Evolutionary conservation across 495 filamentous ascomycete genomes (phyloP).

Genomic region (Penicillium crystallinum): DNA sequence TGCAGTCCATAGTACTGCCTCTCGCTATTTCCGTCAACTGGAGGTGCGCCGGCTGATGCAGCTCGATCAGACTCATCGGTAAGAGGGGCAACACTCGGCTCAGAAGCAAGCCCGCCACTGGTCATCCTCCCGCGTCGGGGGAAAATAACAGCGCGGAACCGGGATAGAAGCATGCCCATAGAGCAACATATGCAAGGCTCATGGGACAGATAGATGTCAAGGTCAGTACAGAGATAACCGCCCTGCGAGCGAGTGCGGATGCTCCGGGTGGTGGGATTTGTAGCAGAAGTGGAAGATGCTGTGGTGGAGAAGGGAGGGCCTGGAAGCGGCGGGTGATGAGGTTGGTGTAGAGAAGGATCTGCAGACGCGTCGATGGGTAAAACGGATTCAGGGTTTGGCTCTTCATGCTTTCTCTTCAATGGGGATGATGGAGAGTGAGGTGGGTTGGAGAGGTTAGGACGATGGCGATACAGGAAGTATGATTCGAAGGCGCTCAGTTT

Average conservation of each 20-base stretch:
- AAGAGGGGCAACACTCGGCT: slow-evolving; percentile 24
- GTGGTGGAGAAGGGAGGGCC: slow-evolving; percentile 13
- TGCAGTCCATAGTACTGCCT: slow-evolving; percentile 67
- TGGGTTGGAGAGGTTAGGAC: not conserved
- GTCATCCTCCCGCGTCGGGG: slow-evolving; percentile 44
- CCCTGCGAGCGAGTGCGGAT: slow-evolving; percentile 48
- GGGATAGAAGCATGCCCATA: slow-evolving; percentile 90
- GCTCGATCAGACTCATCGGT: slow-evolving; percentile 4
- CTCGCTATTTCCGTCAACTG: slow-evolving; percentile 50
- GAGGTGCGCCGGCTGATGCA: slow-evolving; percentile 39
- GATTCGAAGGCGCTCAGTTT: slow-evolving; percentile 32
- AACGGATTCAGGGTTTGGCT: slow-evolving; percentile 11
- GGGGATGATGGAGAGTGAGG: slow-evolving; percentile 5
- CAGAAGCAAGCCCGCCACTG: slow-evolving; percentile 39
- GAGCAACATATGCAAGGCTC: slow-evolving; percentile 95
- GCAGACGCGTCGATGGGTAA: not conserved
- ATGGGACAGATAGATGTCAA: slow-evolving; percentile 88
- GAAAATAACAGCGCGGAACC: slow-evolving; percentile 81
- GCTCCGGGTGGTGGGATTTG: slow-evolving; percentile 11
- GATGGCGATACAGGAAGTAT: slow-evolving; percentile 28
- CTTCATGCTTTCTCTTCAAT: slow-evolving; percentile 21
- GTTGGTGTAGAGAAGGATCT: not conserved
- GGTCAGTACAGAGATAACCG: slow-evolving; percentile 89
- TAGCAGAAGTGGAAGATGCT: not conserved
- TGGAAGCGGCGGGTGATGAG: slow-evolving; percentile 5